Conservation (phyloP, 2,329 filamentous ascomycete genomes). For the Calonectria pseudoreteaudii region DNA sequence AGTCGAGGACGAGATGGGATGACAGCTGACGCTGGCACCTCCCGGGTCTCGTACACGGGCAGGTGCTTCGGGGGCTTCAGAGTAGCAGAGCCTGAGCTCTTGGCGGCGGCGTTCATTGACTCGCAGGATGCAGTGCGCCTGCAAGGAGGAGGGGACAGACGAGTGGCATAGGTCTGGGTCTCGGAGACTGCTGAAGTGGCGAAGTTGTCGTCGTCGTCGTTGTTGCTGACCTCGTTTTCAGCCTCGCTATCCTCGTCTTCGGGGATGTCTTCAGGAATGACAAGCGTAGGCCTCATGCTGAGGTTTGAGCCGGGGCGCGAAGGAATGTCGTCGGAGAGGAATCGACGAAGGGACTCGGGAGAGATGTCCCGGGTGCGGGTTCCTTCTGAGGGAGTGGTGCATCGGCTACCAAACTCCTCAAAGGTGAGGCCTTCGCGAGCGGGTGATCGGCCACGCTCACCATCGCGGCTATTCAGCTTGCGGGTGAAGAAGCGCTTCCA, state of each 20-base stretch:
- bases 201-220: conserved; percentile 73
- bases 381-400: conserved; percentile 51
- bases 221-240: conserved; percentile 38
- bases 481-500: conserved; percentile 66
- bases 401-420: conserved; percentile 34
- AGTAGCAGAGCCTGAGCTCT: conserved; percentile 41
- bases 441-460: conserved; percentile 49
- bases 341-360: conserved; percentile 65
- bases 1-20: conserved; percentile 36
- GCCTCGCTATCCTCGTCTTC: conserved; percentile 40
- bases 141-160: conserved; percentile 66
- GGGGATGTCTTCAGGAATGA: conserved; percentile 51
- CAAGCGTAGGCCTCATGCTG: conserved; percentile 46
- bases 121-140: conserved; percentile 51
- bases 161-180: conserved; percentile 55
- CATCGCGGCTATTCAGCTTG: conserved; percentile 50
- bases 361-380: conserved; percentile 64
- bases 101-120: conserved; percentile 37
- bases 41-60: conserved; percentile 19
- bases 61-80: conserved; percentile 35
- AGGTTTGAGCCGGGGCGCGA: conserved; percentile 40
- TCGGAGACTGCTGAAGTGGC: conserved; percentile 64
- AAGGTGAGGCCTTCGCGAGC: conserved; percentile 36
- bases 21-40: conserved; percentile 35
- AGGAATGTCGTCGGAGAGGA: conserved; percentile 61